These are phyloP conservation scores for Acer campestre DNA, from an alignment of 345 rosid genomes.

Conservation along the genomic window DNA sequence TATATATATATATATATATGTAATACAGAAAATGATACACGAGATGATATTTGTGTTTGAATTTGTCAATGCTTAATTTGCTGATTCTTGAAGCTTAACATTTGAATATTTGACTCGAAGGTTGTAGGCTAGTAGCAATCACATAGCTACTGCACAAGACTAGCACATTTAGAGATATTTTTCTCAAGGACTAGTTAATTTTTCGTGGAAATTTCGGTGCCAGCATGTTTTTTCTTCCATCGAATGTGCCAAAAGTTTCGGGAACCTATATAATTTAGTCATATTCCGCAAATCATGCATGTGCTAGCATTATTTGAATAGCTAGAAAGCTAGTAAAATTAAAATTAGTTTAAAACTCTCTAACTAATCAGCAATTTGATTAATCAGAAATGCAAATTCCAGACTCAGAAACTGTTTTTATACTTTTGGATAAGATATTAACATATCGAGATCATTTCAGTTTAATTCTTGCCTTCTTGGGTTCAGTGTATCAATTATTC, in stretches of 20 bases:
- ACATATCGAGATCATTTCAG: neutral
- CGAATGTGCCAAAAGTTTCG: neutral
- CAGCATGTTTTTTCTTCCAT: neutral
- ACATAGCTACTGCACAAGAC: neutral
- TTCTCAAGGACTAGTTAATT: neutral
- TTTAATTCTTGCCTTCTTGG: conserved; percentile 16
- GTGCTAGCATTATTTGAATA: neutral
- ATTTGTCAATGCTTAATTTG: neutral
- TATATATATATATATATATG: too few relatives aligned
- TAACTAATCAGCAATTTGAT: neutral
- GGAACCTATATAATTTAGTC: neutral
- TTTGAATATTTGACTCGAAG: neutral
- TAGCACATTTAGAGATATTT: neutral
- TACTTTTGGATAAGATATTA: conserved; percentile 1
- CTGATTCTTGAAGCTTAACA: neutral
- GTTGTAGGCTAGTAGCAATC: neutral
- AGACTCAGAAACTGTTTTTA: neutral
- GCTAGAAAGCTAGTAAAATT: neutral
- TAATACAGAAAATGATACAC: neutral
- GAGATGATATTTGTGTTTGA: neutral
- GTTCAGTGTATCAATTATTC: conserved; percentile 6
- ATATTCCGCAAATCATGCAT: neutral
- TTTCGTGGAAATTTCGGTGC: neutral
- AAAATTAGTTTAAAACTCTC: neutral
- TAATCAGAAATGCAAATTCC: neutral